Evolutionary conservation across 371 early-diverging fungal genomes (phyloP).

Genomic region (Catenaria anguillulae): DNA sequence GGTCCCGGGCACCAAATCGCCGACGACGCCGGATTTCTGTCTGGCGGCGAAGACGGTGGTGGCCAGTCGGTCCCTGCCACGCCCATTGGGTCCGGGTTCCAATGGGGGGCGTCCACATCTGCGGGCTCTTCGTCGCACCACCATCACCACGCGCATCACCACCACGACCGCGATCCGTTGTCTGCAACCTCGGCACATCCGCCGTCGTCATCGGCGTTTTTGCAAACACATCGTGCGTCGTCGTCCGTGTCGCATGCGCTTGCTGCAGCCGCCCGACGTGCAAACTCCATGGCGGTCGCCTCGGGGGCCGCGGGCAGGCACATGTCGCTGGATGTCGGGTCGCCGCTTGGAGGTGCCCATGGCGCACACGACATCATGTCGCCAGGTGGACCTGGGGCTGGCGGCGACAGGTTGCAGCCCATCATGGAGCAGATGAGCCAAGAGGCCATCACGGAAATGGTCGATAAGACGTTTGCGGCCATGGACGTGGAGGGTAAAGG

Average conservation of each 20-base stretch:
- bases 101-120: no score
- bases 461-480: constrained; percentile 61
- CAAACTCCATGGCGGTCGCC: neutral
- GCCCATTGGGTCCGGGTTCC: neutral
- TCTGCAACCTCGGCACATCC: no score
- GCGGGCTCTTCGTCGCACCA: neutral
- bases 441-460: constrained; percentile 84
- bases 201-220: neutral
- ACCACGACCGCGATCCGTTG: no score
- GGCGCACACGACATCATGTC: constrained; percentile 1
- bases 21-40: neutral
- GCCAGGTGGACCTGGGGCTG: neutral
- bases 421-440: constrained; percentile 82
- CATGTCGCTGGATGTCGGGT: constrained; percentile 14
- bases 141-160: neutral
- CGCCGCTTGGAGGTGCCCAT: constrained; percentile 11
- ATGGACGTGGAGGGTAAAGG: constrained; percentile 46
- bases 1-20: neutral
- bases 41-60: neutral
- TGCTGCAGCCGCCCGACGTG: neutral
- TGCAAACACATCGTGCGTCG: no score
- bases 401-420: constrained; percentile 33
- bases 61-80: neutral
- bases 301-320: neutral
- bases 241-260: neutral